A percentile compares a stretch with the other conserved stretches of the same genome.
Evolutionary conservation across 1,284 basidiomycete species (phyloP).

Genomic region (Trichosporon ovoides): DNA sequence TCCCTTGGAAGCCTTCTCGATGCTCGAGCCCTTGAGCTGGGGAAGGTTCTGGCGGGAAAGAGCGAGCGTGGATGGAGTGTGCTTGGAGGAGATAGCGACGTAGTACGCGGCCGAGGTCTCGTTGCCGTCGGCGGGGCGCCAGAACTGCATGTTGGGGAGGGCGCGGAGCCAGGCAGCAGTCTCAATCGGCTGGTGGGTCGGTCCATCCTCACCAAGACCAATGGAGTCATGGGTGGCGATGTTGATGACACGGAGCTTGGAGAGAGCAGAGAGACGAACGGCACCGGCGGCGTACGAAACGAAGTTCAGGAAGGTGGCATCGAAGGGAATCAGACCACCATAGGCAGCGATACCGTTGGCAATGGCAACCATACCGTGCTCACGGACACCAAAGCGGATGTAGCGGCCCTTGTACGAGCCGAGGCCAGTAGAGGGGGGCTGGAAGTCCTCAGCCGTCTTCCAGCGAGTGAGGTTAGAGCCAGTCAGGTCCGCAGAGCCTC

Average conservation of each 20-base stretch:
- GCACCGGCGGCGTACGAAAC: slow-evolving; percentile 89
- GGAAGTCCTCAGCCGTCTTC: slow-evolving; percentile 74
- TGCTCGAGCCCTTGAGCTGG: slow-evolving; percentile 79
- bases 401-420: slow-evolving; percentile 83
- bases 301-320: slow-evolving; percentile 91
- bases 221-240: slow-evolving; percentile 82
- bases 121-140: slow-evolving; percentile 89
- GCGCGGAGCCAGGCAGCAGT: slow-evolving; percentile 81
- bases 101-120: slow-evolving; percentile 87
- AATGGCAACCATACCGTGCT: slow-evolving; percentile 95
- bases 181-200: slow-evolving; percentile 80
- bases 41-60: slow-evolving; percentile 58
- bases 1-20: slow-evolving; percentile 77
- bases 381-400: slow-evolving; percentile 93
- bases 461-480: slow-evolving; percentile 88
- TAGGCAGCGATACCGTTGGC: slow-evolving; percentile 84
- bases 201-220: slow-evolving; percentile 87
- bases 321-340: slow-evolving; percentile 73
- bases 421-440: slow-evolving; percentile 75
- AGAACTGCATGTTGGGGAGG: slow-evolving; percentile 82
- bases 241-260: slow-evolving; percentile 69
- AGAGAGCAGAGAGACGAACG: slow-evolving; percentile 83
- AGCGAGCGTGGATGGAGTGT: slow-evolving; percentile 63
- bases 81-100: slow-evolving; percentile 64
- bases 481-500: slow-evolving; percentile 89